Evolutionary conservation across 805 yeast species (phyloP), one percentile per base, ranked within the genome.

Genomic region (Wickerhamomyces tratensis): DNA sequence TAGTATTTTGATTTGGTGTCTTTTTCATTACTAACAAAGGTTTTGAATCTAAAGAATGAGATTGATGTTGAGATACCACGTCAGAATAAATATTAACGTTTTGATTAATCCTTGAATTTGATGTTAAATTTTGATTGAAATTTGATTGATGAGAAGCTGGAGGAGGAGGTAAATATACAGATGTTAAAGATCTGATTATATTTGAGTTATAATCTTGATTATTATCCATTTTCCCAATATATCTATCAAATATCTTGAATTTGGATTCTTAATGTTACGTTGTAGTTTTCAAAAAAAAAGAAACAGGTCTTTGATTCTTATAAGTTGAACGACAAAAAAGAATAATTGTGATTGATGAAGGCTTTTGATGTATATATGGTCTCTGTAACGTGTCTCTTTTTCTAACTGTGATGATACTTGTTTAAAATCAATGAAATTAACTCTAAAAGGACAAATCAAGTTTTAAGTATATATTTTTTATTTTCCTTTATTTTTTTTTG

Each of bases 131-230:
- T 7, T 8, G 30, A 27, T 27, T 7, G 5, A 27, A 2, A 27
- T 20, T 14, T 10, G 40, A 15, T 15, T 15, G 34, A 27, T 36
- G 52, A 5, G 54, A 42, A 14, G 57, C 46, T 6, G 69, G 69
- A 3, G 69, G 69, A 9, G 69, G 69, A 6, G 70, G 70, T 26
- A 65, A 56, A 40, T 65, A 67, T 31, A 65, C 67, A 29, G 69
- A 64, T 20, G 61, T 58, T 45, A 65, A 46, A 25, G 69, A 64
- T 50, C 60, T 63, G 42, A 63, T 49, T 41, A 64, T 51, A 53
- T 56, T 59, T 29, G 60, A 52, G 47, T 57, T 58, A 40, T 56
- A 52, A 41, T 56, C 61, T 38, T 53, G 53, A 42, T 50, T 53
- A 11, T 49, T 37, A 37, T 48, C 51, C 58, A 53, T 52, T 31